phyloP scores from a whole-genome alignment of 2,329 filamentous ascomycete genomes.

The Xylaria sp. region DNA sequence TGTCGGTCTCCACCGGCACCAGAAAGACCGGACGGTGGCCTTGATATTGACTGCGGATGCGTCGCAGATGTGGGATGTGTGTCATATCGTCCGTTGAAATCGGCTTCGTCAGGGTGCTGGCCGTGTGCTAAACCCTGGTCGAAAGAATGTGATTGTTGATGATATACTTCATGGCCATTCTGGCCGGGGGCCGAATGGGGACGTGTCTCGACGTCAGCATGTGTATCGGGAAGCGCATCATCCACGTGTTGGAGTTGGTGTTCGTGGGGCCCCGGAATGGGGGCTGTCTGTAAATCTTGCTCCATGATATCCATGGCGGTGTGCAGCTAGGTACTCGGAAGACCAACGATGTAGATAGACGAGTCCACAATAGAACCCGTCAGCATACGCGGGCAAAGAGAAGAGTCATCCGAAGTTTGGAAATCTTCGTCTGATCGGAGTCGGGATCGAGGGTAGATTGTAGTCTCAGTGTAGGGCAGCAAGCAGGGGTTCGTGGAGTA shows the following conservation, averaged over 20 bases:
- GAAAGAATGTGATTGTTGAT: constrained; percentile 55
- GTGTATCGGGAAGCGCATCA: constrained; percentile 57
- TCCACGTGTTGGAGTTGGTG: too few species aligned
- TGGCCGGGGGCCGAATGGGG: constrained; percentile 43
- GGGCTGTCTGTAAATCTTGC: constrained; percentile 42
- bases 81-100: constrained; percentile 51
- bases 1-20: constrained; percentile 47
- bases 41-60: constrained; percentile 51
- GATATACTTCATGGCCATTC: constrained; percentile 42
- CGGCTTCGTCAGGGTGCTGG: constrained; percentile 42
- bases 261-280: constrained; percentile 37
- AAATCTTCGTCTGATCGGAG: constrained; percentile 20
- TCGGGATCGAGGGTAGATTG: constrained; percentile 18
- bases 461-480: constrained; percentile 32
- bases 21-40: constrained; percentile 62
- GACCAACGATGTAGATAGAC: constrained; percentile 55
- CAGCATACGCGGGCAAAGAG: constrained; percentile 5
- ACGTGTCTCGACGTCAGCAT: constrained; percentile 56
- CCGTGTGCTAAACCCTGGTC: constrained; percentile 53
- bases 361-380: constrained; percentile 53
- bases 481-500: constrained; percentile 29
- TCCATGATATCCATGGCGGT: constrained; percentile 61
- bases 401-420: constrained; percentile 12
- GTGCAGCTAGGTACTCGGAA: constrained; percentile 58
- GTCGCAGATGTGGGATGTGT: constrained; percentile 54